Evolutionary conservation across 2,329 filamentous ascomycete genomes (phyloP).

Genomic region (Teratosphaeria zuluensis): DNA sequence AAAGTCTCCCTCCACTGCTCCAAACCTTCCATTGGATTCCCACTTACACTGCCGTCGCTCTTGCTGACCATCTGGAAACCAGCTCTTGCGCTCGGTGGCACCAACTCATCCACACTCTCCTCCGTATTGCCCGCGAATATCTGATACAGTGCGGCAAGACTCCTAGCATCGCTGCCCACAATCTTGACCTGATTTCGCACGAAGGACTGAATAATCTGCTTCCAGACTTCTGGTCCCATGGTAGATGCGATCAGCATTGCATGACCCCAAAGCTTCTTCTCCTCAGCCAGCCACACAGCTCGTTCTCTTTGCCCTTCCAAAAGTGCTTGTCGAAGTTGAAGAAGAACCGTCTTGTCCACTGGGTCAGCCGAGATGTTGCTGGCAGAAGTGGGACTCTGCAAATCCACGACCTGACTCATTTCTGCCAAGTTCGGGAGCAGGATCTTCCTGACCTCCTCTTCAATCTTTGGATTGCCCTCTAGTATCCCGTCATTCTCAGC

Average conservation of each 20-base stretch:
- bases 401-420: constrained; percentile 25
- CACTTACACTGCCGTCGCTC: constrained; percentile 50
- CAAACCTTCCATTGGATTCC: constrained; percentile 71
- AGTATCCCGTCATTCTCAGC: constrained; percentile 78
- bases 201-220: constrained; percentile 89
- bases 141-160: constrained; percentile 84
- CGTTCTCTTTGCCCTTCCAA: constrained; percentile 77
- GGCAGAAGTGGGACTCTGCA: constrained; percentile 24
- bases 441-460: constrained; percentile 65
- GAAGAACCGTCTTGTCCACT: constrained; percentile 58
- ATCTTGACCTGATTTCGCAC: constrained; percentile 89
- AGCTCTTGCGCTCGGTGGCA: constrained; percentile 82
- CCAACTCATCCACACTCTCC: constrained; percentile 90
- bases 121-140: constrained; percentile 89
- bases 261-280: constrained; percentile 91
- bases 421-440: constrained; percentile 52
- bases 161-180: constrained; percentile 65
- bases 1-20: constrained; percentile 93
- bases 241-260: constrained; percentile 85
- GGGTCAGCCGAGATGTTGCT: constrained; percentile 45
- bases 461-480: constrained; percentile 55
- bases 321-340: constrained; percentile 63
- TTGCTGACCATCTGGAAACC: constrained; percentile 85
- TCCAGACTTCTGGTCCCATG: constrained; percentile 65
- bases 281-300: constrained; percentile 86